Conservation (phyloP, 2,329 filamentous ascomycete species). For the Polytolypa hystricis region DNA sequence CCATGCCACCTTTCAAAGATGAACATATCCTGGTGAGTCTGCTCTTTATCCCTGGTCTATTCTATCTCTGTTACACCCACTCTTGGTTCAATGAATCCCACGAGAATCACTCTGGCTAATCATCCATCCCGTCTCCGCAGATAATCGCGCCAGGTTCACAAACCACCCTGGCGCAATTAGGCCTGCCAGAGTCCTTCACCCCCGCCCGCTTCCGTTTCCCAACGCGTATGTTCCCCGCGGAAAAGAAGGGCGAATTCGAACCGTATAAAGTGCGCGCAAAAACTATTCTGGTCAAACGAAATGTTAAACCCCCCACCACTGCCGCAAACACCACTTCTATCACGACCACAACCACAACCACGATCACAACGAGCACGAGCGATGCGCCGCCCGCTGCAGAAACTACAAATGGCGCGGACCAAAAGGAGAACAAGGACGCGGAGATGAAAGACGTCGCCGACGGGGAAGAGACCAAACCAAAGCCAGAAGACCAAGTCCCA, state of each 20-base stretch:
- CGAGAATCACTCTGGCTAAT: not conserved
- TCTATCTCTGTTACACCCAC: constrained; percentile 5
- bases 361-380: constrained; percentile 3
- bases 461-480: constrained; percentile 19
- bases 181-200: constrained; percentile 80
- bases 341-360: constrained; percentile 7
- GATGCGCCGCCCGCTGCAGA: constrained; percentile 8
- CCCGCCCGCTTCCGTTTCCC: constrained; percentile 76
- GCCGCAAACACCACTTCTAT: constrained; percentile 1
- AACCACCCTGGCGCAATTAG: constrained; percentile 82
- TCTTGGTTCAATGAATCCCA: not conserved
- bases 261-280: constrained; percentile 64
- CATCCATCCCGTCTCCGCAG: constrained; percentile 16
- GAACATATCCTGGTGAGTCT: constrained; percentile 37
- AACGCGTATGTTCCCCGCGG: constrained; percentile 81
- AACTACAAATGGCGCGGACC: constrained; percentile 32
- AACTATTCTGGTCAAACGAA: constrained; percentile 19
- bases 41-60: not conserved
- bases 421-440: constrained; percentile 30
- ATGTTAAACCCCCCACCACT: not conserved
- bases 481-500: constrained; percentile 13
- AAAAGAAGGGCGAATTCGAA: constrained; percentile 67
- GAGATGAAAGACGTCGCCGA: constrained; percentile 16
- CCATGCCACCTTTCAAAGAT: constrained; percentile 42
- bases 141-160: constrained; percentile 60